Evolutionary conservation across 306 rosid genomes (phyloP), one percentile per base, ranked within the genome.

Genomic region (Vigna trinervia): DNA sequence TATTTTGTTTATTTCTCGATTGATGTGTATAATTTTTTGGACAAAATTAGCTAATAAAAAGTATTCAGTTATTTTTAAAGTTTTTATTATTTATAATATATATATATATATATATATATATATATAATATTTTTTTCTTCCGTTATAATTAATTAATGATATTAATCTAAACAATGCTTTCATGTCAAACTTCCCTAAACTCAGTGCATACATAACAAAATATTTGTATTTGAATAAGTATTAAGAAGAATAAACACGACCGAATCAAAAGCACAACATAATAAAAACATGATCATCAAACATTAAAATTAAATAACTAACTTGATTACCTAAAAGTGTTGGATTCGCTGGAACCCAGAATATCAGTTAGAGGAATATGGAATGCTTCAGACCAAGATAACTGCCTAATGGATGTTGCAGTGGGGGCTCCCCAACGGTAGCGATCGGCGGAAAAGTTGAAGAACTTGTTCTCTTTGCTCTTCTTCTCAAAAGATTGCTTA

Each of bases 351-450:
- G 30, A 53, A 19, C 12, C 13, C 5, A 53, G 59, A 2, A 53
- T 19, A 53, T 53, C 30, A 19, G 59, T 53, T 19, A 19, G 20
- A 19, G 59, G 59, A 53, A 53, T 53, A 9, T 53, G 59, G 22
- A 53, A 53, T 8, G 59, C 59, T 53, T 53, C 59, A 19, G 59
- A 53, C 59, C 59, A 53, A 19, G 30, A 53, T 53, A 53, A 53
- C 30, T 53, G 59, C 6, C 59, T 19, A 1, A 53, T 53, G 59
- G 30, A 53, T 53, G 59, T 53, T 19, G 59, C 59, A 53, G 1
- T 19, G 30, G 59, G 59, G 26, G 59, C 9, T 53, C 59, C 59
- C 59, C 59, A 53, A 53, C 59, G 28, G 59, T 53, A 52, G 58
- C 58, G 8, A 52, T 12, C 58, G 0, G 28, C 5, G 26, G 26